Evolutionary conservation across 352 stramenopile species (phyloP).

Genomic region (Globisporangium spiculum): DNA sequence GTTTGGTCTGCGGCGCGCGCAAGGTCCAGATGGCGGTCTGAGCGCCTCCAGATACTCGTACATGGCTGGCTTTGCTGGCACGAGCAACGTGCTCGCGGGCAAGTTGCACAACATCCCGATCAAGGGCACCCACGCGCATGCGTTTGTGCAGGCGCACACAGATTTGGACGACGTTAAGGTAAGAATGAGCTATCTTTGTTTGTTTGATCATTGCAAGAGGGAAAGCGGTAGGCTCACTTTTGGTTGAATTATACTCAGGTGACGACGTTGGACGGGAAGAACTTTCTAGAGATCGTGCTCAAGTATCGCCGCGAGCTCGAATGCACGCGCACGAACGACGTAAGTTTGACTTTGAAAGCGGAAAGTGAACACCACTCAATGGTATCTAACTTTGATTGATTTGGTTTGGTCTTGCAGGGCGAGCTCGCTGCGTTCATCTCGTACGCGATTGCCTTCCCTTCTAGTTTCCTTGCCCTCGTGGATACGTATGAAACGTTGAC

Average conservation of each 20-base stretch:
- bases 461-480: constrained; percentile 96
- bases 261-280: constrained; percentile 55
- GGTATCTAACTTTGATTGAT: background rate
- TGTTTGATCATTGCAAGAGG: background rate
- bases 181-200: background rate
- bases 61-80: constrained; percentile 97
- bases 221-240: background rate
- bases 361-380: background rate
- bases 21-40: constrained; percentile 97
- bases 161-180: constrained; percentile 90
- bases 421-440: constrained; percentile 98
- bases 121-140: constrained; percentile 97
- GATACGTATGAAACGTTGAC: constrained; percentile 98
- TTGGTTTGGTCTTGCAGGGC: constrained; percentile 57
- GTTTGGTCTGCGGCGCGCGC: constrained; percentile 92
- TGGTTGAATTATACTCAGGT: constrained; percentile 17
- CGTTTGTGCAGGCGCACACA: constrained; percentile 96
- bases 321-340: constrained; percentile 75
- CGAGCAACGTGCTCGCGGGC: constrained; percentile 96
- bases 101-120: constrained; percentile 95
- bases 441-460: constrained; percentile 97
- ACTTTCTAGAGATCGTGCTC: constrained; percentile 80
- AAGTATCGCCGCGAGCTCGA: constrained; percentile 79
- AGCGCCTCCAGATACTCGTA: constrained; percentile 97
- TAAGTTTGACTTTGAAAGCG: constrained; percentile 22